These are phyloP conservation scores for Zopfia rhizophila DNA, from an alignment of 2,329 filamentous ascomycete genomes.

Conservation along the genomic window DNA sequence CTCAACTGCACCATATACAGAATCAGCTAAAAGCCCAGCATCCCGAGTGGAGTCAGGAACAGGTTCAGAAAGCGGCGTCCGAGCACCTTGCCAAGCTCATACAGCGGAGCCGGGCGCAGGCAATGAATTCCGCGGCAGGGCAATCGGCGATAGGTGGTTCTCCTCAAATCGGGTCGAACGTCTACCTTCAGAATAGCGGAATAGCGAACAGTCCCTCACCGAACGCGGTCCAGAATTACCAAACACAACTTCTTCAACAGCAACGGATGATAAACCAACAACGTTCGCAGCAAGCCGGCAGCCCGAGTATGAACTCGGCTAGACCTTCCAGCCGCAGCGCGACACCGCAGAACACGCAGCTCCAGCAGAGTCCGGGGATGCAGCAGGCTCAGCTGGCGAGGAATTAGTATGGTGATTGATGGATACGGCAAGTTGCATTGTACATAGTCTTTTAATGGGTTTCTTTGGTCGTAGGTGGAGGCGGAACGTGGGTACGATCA, in stretches of 20 bases:
- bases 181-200: slow-evolving; percentile 44
- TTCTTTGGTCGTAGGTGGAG: too few species aligned
- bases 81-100: slow-evolving; percentile 46
- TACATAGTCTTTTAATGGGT: too few species aligned
- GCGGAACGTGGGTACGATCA: too few species aligned
- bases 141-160: slow-evolving; percentile 42
- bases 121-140: slow-evolving; percentile 48
- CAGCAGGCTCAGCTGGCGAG: slow-evolving; percentile 43
- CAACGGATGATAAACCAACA: slow-evolving; percentile 51
- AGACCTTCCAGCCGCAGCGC: slow-evolving; percentile 49
- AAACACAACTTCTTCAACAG: slow-evolving; percentile 50
- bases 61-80: slow-evolving; percentile 46
- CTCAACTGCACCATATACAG: slow-evolving; percentile 44
- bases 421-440: slow-evolving; percentile 1
- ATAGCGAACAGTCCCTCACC: slow-evolving; percentile 44
- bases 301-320: slow-evolving; percentile 40
- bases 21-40: slow-evolving; percentile 45
- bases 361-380: slow-evolving; percentile 45
- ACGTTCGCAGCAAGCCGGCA: slow-evolving; percentile 43
- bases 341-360: slow-evolving; percentile 49
- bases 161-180: slow-evolving; percentile 46
- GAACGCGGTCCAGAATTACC: slow-evolving; percentile 49
- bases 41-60: slow-evolving; percentile 49
- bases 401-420: slow-evolving; percentile 3
- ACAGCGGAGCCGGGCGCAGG: slow-evolving; percentile 46